Percentiles rank a stretch among this genome's conserved stretches.
These are phyloP conservation scores for Leishmania martiniquensis DNA, from an alignment of 208 protist species.

Conservation along the genomic window DNA sequence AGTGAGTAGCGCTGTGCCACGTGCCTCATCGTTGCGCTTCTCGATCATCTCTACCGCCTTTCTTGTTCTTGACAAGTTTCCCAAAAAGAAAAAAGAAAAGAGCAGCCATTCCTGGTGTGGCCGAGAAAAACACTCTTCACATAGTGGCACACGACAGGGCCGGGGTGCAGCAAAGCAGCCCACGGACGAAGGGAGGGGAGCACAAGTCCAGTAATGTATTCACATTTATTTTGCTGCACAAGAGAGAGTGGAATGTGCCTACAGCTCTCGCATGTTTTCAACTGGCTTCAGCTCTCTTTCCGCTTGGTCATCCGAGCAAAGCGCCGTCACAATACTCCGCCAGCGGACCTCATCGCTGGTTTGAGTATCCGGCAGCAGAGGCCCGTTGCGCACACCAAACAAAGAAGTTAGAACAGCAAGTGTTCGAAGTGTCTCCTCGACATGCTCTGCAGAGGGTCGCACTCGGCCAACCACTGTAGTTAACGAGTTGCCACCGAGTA, in stretches of 20 bases:
- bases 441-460: slow-evolving; percentile 17
- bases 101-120: not conserved
- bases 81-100: not conserved
- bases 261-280: slow-evolving; percentile 27
- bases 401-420: slow-evolving; percentile 33
- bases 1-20: too few relatives aligned
- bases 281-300: slow-evolving; percentile 27
- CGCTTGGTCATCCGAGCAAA: slow-evolving; percentile 42
- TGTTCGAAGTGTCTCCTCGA: slow-evolving; percentile 28
- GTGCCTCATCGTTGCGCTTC: too few relatives aligned
- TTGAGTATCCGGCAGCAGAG: slow-evolving; percentile 40
- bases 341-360: slow-evolving; percentile 47
- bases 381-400: slow-evolving; percentile 38
- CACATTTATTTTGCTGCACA: not conserved
- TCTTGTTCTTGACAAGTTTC: not conserved
- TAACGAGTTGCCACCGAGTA: slow-evolving; percentile 58
- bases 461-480: slow-evolving; percentile 43
- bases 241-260: not conserved
- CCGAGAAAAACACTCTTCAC: not conserved
- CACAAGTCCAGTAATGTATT: not conserved
- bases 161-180: not conserved
- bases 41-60: not conserved
- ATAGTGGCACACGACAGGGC: not conserved
- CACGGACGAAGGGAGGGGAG: too few relatives aligned
- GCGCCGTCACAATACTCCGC: slow-evolving; percentile 35